Evolutionary conservation across 495 filamentous ascomycete genomes (phyloP), one percentile per base, ranked within the genome.

Genomic region (Mytilinidion resinicola): DNA sequence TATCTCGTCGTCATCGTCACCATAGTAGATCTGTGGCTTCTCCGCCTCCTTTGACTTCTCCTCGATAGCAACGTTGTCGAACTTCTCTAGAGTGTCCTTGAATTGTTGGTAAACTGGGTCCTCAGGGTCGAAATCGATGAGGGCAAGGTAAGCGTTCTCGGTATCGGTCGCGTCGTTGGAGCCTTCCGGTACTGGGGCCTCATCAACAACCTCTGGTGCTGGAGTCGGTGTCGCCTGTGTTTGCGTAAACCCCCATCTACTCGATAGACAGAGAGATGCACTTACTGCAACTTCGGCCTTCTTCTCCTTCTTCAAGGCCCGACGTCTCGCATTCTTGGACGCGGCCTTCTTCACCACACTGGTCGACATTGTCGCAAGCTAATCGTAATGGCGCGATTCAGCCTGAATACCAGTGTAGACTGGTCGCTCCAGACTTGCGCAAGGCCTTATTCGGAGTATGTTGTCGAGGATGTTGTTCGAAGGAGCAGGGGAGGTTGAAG

Each of bases 11-110:
- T 92, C 33, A 57, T 95, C 91, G 44, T 96, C 86, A 48, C 87
- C 84, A 59, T 85, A 93, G 67, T 84, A 93, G 4, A 96, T 80
- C 71, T 96, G 85, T 25, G 90, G 91, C 72, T 96, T 95, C 57
- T 91, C 88, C 14, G 79, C 77, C 33, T 86, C 87, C 64, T 86
- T 85, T 51, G 78, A 75, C 53, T 77, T 74, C 59, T 83, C 77
- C n/a, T 85, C 80, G 17, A 78, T 77, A 15, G 59, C 64, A 15
- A 49, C 56, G 30, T 70, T 46, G 50, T 77, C 75, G 61, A 96
- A 98, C 68, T 82, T 88, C 59, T 78, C 80, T 56, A 91, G 82
- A 33, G 96, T 80, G 55, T 81, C 80, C 75, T 87, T 90, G 77
- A 88, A 98, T 73, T 89, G 83, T 30, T 84, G 82, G 72, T 82